Evolutionary conservation across 2,329 filamentous ascomycete genomes (phyloP).

Genomic region (Colletotrichum noveboracense): DNA sequence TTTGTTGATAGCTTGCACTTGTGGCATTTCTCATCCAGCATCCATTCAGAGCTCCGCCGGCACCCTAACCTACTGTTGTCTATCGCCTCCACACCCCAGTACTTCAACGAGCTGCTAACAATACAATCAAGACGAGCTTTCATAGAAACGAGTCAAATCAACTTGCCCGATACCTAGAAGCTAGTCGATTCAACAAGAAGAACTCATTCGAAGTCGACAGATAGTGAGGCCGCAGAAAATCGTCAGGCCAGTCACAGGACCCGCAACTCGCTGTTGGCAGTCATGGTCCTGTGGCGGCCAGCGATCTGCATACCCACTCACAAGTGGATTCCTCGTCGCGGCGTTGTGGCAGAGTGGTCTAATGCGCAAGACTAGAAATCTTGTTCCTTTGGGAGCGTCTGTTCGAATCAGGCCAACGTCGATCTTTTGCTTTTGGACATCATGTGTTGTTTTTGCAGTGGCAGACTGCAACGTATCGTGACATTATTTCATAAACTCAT

Average conservation of each 20-base stretch:
- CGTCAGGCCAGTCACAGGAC: not conserved
- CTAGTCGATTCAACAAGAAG: not conserved
- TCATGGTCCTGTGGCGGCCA: not conserved
- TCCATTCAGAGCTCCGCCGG: not conserved
- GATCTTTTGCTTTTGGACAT: not conserved
- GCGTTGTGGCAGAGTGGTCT: not conserved
- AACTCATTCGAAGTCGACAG: rapidly evolving
- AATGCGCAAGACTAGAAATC: conserved; percentile 4
- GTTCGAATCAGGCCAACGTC: conserved; percentile 1
- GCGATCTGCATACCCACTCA: not conserved
- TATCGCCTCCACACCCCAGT: not conserved
- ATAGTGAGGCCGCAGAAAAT: rapidly evolving
- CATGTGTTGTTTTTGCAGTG: not conserved
- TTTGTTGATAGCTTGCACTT: not conserved
- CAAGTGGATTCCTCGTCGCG: not conserved
- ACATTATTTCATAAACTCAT: not conserved
- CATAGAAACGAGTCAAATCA: not conserved
- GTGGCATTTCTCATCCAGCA: not conserved
- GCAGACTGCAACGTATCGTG: not conserved
- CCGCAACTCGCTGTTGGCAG: not conserved
- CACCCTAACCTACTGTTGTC: not conserved
- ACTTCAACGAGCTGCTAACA: not conserved
- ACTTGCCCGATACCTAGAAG: not conserved
- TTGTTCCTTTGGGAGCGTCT: conserved; percentile 1
- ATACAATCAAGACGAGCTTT: not conserved